These are phyloP conservation scores for Aspergillus transmontanensis DNA, from an alignment of 2,329 filamentous ascomycete genomes.

Conservation along the genomic window DNA sequence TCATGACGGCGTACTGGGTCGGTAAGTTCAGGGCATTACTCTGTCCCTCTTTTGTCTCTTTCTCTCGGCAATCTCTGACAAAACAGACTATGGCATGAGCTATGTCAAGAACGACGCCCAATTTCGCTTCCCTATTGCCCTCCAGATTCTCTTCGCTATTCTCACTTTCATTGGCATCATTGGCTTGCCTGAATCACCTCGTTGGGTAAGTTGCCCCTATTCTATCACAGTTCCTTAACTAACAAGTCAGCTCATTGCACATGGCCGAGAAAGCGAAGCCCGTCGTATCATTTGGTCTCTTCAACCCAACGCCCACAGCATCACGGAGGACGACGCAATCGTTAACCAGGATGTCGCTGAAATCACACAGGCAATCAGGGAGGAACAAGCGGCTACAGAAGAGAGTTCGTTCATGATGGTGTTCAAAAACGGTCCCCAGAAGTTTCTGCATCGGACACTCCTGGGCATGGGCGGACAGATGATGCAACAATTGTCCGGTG, in stretches of 20 bases:
- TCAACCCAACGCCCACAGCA: constrained; percentile 29
- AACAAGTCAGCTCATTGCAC: constrained; percentile 32
- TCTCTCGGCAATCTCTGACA: not conserved
- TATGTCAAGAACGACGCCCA: constrained; percentile 29
- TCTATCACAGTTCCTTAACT: not conserved
- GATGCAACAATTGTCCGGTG: constrained; percentile 36
- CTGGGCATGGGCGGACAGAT: constrained; percentile 35
- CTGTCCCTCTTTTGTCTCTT: not conserved
- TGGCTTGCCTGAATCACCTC: constrained; percentile 50
- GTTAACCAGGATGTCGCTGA: constrained; percentile 26
- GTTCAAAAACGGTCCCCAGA: constrained; percentile 28
- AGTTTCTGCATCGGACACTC: constrained; percentile 28
- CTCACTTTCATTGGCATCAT: constrained; percentile 28
- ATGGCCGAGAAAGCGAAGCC: constrained; percentile 38
- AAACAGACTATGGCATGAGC: constrained; percentile 30
- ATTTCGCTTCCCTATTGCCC: constrained; percentile 37
- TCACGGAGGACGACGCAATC: constrained; percentile 28
- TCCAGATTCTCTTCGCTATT: constrained; percentile 36
- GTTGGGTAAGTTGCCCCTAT: constrained; percentile 30
- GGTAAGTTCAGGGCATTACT: constrained; percentile 19
- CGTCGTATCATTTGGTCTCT: constrained; percentile 39
- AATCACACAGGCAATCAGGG: constrained; percentile 25
- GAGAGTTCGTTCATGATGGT: constrained; percentile 27
- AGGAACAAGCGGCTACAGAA: constrained; percentile 25
- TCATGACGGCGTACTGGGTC: constrained; percentile 39